phyloP scores from a whole-genome alignment of 1,284 basidiomycete species.

The Cryptococcus sp. region DNA sequence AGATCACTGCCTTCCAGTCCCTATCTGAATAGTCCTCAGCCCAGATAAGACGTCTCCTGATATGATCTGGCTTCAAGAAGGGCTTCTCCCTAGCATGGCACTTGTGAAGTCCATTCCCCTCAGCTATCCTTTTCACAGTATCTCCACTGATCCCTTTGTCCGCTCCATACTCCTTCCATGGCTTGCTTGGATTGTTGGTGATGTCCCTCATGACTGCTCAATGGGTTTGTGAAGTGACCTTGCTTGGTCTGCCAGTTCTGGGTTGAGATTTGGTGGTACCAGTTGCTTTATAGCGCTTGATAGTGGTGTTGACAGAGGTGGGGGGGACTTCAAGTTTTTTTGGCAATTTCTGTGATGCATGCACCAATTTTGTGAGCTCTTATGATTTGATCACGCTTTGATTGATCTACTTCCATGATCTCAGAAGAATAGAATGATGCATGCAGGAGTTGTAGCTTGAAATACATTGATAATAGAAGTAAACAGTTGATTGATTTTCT shows the following conservation, averaged over 20 bases:
- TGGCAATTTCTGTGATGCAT: too few species aligned
- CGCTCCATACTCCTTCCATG: not conserved
- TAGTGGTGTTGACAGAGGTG: not conserved
- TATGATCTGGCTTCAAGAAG: not conserved
- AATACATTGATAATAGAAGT: too few species aligned
- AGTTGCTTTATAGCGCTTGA: not conserved
- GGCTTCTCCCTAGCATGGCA: not conserved
- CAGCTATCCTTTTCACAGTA: not conserved
- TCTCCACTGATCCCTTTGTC: not conserved
- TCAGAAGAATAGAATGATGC: too few species aligned
- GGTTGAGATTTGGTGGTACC: too few species aligned
- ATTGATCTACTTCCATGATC: too few species aligned
- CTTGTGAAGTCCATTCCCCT: not conserved
- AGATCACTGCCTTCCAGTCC: not conserved
- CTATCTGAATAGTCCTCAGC: not conserved
- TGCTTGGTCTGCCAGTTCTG: not conserved
- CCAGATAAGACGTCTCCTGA: not conserved
- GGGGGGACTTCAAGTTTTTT: too few species aligned
- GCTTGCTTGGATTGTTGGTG: not conserved
- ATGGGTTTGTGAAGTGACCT: not conserved
- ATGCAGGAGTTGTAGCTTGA: too few species aligned
- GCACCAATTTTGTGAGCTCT: too few species aligned
- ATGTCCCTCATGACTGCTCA: not conserved
- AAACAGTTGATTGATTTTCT: too few species aligned
- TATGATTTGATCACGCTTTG: too few species aligned